phyloP scores from a whole-genome alignment of 176 grass and related monocot species.

The Olyra latifolia region DNA sequence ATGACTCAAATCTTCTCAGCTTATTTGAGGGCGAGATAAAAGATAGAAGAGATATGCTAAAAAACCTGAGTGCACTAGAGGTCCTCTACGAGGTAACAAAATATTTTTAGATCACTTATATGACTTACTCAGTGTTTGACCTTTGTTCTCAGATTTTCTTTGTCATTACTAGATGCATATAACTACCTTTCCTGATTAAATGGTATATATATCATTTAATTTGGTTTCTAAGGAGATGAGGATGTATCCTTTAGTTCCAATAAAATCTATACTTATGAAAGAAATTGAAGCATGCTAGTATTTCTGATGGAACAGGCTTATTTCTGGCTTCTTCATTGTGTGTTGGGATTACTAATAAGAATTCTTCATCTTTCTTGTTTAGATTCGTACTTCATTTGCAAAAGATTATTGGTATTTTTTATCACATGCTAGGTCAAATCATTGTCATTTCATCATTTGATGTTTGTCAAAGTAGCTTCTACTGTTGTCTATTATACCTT shows the following conservation, averaged over 20 bases:
- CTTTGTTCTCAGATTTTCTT: not conserved
- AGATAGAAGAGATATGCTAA: slow-evolving; percentile 70
- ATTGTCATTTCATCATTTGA: not conserved
- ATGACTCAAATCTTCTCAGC: slow-evolving; percentile 67
- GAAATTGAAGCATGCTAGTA: not conserved
- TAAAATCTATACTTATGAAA: slow-evolving; percentile 1
- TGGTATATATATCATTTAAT: not conserved
- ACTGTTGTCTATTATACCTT: not conserved
- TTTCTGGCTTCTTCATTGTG: not conserved
- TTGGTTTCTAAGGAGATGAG: not conserved
- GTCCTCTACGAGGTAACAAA: slow-evolving; percentile 79
- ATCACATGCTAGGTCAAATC: slow-evolving; percentile 2
- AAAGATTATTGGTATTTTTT: slow-evolving; percentile 9
- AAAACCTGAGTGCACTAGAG: slow-evolving; percentile 79
- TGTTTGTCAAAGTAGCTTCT: not conserved
- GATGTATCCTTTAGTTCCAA: not conserved
- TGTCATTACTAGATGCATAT: not conserved
- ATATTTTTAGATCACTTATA: not conserved
- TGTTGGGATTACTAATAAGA: not conserved
- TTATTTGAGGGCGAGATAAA: slow-evolving; percentile 93
- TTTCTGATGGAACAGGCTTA: not conserved
- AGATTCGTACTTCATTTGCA: not conserved
- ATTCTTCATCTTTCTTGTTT: not conserved
- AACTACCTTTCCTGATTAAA: slow-evolving; percentile 11
- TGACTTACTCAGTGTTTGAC: slow-evolving; percentile 5